phyloP scores from a whole-genome alignment of 768 basidiomycete species.

The Mycena olivaceomarginata region DNA sequence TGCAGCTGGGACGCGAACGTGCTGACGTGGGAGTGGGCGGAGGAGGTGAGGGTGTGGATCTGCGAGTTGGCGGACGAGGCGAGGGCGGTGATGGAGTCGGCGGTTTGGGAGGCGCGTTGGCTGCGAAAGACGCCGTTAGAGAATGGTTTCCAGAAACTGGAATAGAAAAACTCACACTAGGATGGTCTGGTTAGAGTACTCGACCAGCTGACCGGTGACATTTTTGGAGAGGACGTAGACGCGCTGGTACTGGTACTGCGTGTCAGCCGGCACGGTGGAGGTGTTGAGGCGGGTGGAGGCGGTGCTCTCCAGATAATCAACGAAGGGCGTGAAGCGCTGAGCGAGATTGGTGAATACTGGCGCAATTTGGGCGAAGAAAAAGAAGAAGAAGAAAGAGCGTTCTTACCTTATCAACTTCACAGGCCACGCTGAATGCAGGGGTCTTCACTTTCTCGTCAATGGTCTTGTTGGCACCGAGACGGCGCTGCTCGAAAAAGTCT shows the following conservation, averaged over 20 bases:
- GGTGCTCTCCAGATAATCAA: conserved; percentile 78
- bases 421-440: conserved; percentile 77
- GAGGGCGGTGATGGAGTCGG: conserved; percentile 75
- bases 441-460: conserved; percentile 80
- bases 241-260: conserved; percentile 88
- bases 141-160: neutral
- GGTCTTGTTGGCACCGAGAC: conserved; percentile 71
- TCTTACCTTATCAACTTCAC: conserved; percentile 84
- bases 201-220: conserved; percentile 77
- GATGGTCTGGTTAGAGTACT: conserved; percentile 79
- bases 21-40: conserved; percentile 76
- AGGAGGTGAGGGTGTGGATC: conserved; percentile 73
- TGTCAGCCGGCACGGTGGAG: conserved; percentile 68
- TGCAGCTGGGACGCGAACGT: conserved; percentile 81
- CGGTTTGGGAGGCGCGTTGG: conserved; percentile 82
- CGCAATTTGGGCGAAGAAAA: conserved; percentile 42
- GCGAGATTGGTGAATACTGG: conserved; percentile 14
- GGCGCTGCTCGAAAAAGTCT: conserved; percentile 60
- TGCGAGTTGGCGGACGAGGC: conserved; percentile 74
- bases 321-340: conserved; percentile 83
- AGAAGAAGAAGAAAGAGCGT: conserved; percentile 25
- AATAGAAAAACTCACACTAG: conserved; percentile 70
- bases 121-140: conserved; percentile 56
- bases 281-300: conserved; percentile 70
- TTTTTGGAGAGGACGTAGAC: conserved; percentile 79